Percentiles rank a stretch among this genome's conserved stretches.
phyloP scores from a whole-genome alignment of 139 green algal genomes.

The Micractinium conductrix region DNA sequence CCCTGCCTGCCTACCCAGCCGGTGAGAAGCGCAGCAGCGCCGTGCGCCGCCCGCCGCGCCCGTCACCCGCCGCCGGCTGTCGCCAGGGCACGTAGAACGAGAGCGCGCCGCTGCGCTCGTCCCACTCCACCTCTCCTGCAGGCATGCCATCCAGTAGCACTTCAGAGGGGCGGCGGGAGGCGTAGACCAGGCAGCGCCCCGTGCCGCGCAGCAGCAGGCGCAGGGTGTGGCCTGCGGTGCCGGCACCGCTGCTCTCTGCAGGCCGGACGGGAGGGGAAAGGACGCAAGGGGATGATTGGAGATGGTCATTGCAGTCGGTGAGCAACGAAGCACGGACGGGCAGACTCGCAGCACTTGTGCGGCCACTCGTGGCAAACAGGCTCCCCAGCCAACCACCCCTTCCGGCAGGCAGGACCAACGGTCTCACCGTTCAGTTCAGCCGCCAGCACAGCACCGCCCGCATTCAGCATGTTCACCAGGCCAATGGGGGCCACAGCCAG shows the following conservation, averaged over 20 bases:
- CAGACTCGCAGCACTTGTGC: too few relatives aligned
- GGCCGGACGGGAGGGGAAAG: too few relatives aligned
- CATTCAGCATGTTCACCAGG: constrained; percentile 79
- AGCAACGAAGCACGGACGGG: too few relatives aligned
- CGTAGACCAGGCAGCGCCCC: constrained; percentile 38
- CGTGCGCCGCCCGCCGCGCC: not conserved
- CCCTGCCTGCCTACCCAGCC: too few relatives aligned
- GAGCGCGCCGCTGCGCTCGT: not conserved
- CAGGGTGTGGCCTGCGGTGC: not conserved
- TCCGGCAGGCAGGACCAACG: too few relatives aligned
- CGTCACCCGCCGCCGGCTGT: not conserved
- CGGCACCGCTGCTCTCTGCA: not conserved
- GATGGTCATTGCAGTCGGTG: too few relatives aligned
- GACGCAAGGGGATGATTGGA: too few relatives aligned
- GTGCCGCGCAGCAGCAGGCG: constrained; percentile 24
- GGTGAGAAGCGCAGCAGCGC: not conserved
- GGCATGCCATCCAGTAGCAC: constrained; percentile 9
- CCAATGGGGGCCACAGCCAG: constrained; percentile 68
- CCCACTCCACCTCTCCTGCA: not conserved
- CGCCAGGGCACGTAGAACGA: constrained; percentile 20
- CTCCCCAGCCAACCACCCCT: too few relatives aligned
- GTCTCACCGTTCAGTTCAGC: constrained; percentile 1
- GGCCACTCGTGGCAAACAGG: too few relatives aligned
- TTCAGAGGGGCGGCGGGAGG: not conserved
- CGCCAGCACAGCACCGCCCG: constrained; percentile 55